Conservation (phyloP, 1,139 yeast species). For the Geotrichum europaeum region DNA sequence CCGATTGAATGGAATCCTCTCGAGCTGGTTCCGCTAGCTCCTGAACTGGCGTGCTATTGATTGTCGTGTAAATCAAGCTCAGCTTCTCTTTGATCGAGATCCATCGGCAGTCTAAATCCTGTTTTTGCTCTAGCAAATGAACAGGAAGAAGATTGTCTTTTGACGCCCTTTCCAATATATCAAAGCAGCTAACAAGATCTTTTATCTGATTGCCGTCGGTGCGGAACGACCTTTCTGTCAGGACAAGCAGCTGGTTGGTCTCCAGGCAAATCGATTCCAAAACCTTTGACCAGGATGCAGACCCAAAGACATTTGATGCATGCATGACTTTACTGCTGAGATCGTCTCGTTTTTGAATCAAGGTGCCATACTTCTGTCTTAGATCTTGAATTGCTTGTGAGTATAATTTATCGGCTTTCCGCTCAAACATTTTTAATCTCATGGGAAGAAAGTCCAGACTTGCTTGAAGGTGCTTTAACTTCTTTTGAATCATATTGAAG, state of each 20-base stretch:
- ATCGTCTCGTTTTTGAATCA: conserved; percentile 40
- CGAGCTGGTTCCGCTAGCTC: not conserved
- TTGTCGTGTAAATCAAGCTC: not conserved
- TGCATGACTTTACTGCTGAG: conserved; percentile 39
- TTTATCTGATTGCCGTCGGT: not conserved
- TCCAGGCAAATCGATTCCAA: conserved; percentile 25
- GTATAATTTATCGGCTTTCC: conserved; percentile 32
- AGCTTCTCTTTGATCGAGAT: not conserved
- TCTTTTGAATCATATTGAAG: conserved; percentile 8
- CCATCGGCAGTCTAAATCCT: conserved; percentile 10
- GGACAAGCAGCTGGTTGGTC: conserved; percentile 24
- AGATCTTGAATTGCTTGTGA: conserved; percentile 39
- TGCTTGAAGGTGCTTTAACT: conserved; percentile 47
- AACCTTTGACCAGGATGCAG: conserved; percentile 47
- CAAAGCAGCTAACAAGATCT: conserved; percentile 6
- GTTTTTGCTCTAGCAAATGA: conserved; percentile 5
- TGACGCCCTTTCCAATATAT: conserved; percentile 8
- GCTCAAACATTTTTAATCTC: conserved; percentile 45
- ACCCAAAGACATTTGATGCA: conserved; percentile 45
- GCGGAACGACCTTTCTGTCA: not conserved
- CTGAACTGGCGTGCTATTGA: not conserved
- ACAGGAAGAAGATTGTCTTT: conserved; percentile 5
- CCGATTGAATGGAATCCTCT: not conserved
- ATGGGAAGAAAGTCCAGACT: conserved; percentile 56
- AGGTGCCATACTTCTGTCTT: conserved; percentile 38